Evolutionary conservation across 2,329 filamentous ascomycete genomes (phyloP).

Genomic region (Penicillium decumbens): DNA sequence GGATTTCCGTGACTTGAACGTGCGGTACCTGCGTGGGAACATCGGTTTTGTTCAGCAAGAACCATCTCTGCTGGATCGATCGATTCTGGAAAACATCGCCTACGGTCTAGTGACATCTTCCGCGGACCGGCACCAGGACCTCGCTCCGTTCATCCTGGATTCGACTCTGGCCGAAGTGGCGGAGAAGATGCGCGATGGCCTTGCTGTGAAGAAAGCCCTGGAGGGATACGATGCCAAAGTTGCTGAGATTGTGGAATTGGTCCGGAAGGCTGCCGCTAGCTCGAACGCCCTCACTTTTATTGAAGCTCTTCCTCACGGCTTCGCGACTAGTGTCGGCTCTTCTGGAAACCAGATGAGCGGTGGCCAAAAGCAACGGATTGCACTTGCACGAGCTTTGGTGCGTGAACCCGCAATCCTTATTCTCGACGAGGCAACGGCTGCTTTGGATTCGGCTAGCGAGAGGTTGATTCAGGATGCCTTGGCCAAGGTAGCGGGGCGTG

Average conservation of each 20-base stretch:
- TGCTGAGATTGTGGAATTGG: conserved; percentile 16
- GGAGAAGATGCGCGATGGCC: conserved; percentile 23
- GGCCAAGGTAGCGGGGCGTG: conserved; percentile 24
- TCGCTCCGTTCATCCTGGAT: conserved; percentile 25
- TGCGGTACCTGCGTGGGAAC: conserved; percentile 32
- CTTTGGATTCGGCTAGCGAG: conserved; percentile 36
- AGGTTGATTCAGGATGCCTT: conserved; percentile 34
- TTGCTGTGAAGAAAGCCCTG: conserved; percentile 23
- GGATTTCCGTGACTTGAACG: conserved; percentile 32
- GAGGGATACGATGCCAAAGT: conserved; percentile 21
- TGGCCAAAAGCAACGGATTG: conserved; percentile 84
- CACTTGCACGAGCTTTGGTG: conserved; percentile 78
- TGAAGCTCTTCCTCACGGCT: conserved; percentile 10
- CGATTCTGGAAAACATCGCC: conserved; percentile 53
- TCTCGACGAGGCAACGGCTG: conserved; percentile 37
- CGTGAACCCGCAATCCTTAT: conserved; percentile 74
- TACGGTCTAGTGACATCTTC: conserved; percentile 45
- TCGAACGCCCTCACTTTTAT: conserved; percentile 13
- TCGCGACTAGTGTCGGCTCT: conserved; percentile 10
- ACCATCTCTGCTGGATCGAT: conserved; percentile 49
- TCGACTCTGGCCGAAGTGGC: conserved; percentile 26
- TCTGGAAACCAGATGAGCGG: conserved; percentile 45
- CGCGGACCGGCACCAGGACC: conserved; percentile 20
- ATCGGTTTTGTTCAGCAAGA: conserved; percentile 49
- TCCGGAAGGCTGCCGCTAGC: conserved; percentile 7